A percentile compares a stretch with the other conserved stretches of the same genome.
Evolutionary conservation across 768 basidiomycete genomes (phyloP).

Genomic region (Imleria badia): DNA sequence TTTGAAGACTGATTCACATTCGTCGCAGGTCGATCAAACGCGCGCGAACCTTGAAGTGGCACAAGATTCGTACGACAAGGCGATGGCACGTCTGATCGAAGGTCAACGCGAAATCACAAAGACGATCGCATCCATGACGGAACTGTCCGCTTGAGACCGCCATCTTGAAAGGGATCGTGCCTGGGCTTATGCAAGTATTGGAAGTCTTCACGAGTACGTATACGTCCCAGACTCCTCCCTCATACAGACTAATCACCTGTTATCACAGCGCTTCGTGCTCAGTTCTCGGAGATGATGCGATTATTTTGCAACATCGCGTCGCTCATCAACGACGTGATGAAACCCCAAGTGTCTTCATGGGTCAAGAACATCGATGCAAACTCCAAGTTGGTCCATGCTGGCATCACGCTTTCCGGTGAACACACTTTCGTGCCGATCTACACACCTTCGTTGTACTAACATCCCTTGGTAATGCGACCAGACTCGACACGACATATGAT

Average conservation of each 20-base stretch:
- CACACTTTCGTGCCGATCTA: too few relatives aligned
- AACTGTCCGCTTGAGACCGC: too few relatives aligned
- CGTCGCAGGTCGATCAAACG: too few relatives aligned
- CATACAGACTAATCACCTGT: background rate
- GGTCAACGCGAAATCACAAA: too few relatives aligned
- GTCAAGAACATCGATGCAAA: slow-evolving; percentile 14
- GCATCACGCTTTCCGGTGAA: slow-evolving; percentile 15
- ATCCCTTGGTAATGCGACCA: background rate
- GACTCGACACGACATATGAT: slow-evolving; percentile 19
- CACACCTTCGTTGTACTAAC: background rate
- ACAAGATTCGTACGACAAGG: too few relatives aligned
- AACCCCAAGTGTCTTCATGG: slow-evolving; percentile 17
- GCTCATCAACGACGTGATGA: slow-evolving; percentile 22
- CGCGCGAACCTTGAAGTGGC: too few relatives aligned
- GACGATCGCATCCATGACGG: too few relatives aligned
- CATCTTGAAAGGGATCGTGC: too few relatives aligned
- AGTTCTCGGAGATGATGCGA: slow-evolving; percentile 19
- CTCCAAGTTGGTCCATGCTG: slow-evolving; percentile 18
- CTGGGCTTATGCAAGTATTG: background rate
- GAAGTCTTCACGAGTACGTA: slow-evolving; percentile 15
- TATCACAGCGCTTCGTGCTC: slow-evolving; percentile 12
- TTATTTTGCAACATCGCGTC: slow-evolving; percentile 19
- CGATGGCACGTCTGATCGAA: too few relatives aligned
- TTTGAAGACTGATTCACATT: too few relatives aligned
- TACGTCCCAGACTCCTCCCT: too few relatives aligned